Percentiles rank a stretch among this genome's conserved stretches.
These are phyloP conservation scores for Candida loeiensis DNA, from an alignment of 805 yeast genomes.

Conservation along the genomic window DNA sequence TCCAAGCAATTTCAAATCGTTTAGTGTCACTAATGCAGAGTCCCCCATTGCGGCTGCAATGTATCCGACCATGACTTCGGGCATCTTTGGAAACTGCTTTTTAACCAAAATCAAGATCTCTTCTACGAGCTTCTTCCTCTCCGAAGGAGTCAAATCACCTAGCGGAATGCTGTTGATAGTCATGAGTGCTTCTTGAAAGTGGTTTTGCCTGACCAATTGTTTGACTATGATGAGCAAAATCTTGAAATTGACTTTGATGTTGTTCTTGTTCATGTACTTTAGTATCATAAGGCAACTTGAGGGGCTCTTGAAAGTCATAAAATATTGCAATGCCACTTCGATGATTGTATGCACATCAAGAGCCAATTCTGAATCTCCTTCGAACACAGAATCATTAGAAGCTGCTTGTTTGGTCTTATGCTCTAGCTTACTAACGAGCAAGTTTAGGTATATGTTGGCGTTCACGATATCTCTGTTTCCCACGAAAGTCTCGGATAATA, in stretches of 20 bases:
- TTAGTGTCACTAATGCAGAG: constrained; percentile 20
- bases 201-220: constrained; percentile 26
- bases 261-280: constrained; percentile 27
- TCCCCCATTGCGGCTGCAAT: constrained; percentile 26
- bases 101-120: constrained; percentile 33
- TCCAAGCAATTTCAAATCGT: constrained; percentile 26
- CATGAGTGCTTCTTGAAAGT: constrained; percentile 32
- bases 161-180: constrained; percentile 31
- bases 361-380: constrained; percentile 15
- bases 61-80: constrained; percentile 37
- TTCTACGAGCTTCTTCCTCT: constrained; percentile 21
- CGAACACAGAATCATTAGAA: constrained; percentile 6
- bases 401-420: constrained; percentile 10
- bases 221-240: constrained; percentile 27
- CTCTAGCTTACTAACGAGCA: constrained; percentile 38
- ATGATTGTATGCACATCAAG: constrained; percentile 27
- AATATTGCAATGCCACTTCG: constrained; percentile 26
- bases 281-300: constrained; percentile 30
- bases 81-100: constrained; percentile 27
- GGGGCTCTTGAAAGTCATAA: constrained; percentile 38
- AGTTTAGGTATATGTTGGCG: constrained; percentile 32
- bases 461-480: constrained; percentile 26
- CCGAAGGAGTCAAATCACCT: constrained; percentile 14
- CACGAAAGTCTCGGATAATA: constrained; percentile 22
- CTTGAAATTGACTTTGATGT: constrained; percentile 22